Percentiles rank a stretch among this genome's conserved stretches.
Evolutionary conservation across 176 grass and related monocot genomes (phyloP).

Genomic region (Triticum monococcum): DNA sequence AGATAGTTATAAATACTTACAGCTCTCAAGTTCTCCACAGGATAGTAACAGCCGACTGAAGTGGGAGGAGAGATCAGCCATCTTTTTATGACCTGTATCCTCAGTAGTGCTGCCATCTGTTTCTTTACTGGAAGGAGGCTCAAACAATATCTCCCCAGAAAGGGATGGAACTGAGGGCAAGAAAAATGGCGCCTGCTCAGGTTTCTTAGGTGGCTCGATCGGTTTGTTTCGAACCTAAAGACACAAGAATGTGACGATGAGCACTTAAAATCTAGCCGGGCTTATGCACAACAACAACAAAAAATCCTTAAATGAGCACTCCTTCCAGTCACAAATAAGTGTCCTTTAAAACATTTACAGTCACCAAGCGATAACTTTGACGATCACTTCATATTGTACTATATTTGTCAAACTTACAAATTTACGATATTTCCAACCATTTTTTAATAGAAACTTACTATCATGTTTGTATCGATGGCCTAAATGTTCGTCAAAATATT

Average conservation of each 20-base stretch:
- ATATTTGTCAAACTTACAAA: background rate
- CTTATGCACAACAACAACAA: constrained; percentile 15
- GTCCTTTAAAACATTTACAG: background rate
- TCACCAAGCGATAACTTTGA: background rate
- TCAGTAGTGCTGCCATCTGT: constrained; percentile 42
- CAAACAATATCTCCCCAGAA: constrained; percentile 79
- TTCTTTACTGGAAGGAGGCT: constrained; percentile 55
- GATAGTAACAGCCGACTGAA: constrained; percentile 68
- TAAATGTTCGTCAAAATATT: background rate
- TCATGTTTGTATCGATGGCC: background rate
- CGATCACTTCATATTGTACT: background rate
- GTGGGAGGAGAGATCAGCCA: constrained; percentile 62
- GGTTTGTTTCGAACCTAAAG: constrained; percentile 92
- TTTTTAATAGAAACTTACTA: background rate
- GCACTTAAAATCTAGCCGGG: background rate
- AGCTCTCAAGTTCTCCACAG: constrained; percentile 61
- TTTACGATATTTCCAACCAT: background rate
- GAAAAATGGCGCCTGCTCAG: constrained; percentile 98
- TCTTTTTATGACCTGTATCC: constrained; percentile 40
- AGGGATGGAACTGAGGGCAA: constrained; percentile 92
- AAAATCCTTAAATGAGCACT: background rate
- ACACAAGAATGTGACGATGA: background rate
- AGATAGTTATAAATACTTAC: constrained; percentile 33
- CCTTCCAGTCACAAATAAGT: background rate
- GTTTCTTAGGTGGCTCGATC: constrained; percentile 93